phyloP scores from a whole-genome alignment of 192 early-diverging fungal species.

The Coemansia sp. region DNA sequence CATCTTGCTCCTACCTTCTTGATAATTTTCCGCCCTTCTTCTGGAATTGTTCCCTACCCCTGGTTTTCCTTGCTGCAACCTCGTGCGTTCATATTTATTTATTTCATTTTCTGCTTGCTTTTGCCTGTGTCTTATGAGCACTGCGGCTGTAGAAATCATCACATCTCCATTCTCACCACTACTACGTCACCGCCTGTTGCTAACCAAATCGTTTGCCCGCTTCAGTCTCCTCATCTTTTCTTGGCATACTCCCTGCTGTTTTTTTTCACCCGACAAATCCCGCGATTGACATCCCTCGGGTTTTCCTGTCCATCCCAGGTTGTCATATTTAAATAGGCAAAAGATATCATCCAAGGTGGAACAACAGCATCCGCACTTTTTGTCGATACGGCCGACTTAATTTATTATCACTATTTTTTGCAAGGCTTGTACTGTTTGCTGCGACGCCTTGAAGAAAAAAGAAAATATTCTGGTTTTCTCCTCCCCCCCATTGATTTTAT shows the following conservation, averaged over 20 bases:
- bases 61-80: not conserved
- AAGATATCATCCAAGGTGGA: too few relatives aligned
- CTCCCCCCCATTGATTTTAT: too few relatives aligned
- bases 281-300: slow-evolving; percentile 1
- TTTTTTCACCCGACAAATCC: not conserved
- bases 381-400: too few relatives aligned
- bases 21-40: not conserved
- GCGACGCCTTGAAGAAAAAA: too few relatives aligned
- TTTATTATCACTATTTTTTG: too few relatives aligned
- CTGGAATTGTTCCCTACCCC: not conserved
- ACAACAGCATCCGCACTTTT: too few relatives aligned
- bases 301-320: too few relatives aligned
- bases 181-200: not conserved
- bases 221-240: slow-evolving; percentile 1
- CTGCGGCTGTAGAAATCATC: not conserved
- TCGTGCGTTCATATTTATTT: not conserved
- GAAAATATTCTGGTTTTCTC: not conserved
- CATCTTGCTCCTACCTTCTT: not conserved
- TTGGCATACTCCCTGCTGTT: not conserved
- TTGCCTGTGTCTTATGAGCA: not conserved
- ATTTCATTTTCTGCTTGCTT: not conserved
- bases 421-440: too few relatives aligned
- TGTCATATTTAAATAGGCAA: too few relatives aligned
- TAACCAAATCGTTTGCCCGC: not conserved
- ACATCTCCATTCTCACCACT: not conserved